Conservation (phyloP, 2,329 filamentous ascomycete species). For the Fusarium pseudoanthophilum region DNA sequence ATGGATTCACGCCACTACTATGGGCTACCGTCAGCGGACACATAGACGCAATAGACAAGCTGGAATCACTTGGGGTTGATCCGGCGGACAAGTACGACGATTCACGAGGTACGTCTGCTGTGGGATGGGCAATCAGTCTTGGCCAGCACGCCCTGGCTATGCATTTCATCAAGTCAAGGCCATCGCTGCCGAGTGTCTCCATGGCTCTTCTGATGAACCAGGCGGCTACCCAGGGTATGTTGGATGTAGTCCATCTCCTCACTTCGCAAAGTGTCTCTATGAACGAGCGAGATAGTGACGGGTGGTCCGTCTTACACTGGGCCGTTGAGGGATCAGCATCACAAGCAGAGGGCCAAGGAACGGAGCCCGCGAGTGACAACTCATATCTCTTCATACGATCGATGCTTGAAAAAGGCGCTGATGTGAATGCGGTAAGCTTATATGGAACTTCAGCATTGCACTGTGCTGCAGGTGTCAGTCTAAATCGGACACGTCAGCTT, state of each 20-base stretch:
- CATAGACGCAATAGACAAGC: accelerated
- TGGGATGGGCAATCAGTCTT: background rate
- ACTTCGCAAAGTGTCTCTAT: no score
- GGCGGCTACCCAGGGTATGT: background rate
- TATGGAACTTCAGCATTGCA: background rate
- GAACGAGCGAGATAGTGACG: background rate
- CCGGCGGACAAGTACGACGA: background rate
- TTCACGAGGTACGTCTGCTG: background rate
- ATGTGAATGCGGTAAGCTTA: background rate
- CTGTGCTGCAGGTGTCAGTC: background rate
- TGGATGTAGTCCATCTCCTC: background rate
- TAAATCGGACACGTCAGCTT: no score
- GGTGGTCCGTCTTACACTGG: background rate
- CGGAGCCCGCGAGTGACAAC: no score
- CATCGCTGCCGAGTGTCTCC: background rate
- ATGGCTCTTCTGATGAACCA: background rate
- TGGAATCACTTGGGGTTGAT: background rate
- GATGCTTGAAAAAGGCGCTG: background rate
- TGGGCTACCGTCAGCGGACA: background rate
- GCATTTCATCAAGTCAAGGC: background rate
- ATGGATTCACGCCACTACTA: background rate
- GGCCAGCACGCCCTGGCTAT: background rate
- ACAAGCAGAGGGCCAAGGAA: background rate
- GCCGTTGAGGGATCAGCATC: background rate
- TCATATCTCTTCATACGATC: no score